Conservation (phyloP, 2,329 filamentous ascomycete genomes). For the Pseudogymnoascus sp. region DNA sequence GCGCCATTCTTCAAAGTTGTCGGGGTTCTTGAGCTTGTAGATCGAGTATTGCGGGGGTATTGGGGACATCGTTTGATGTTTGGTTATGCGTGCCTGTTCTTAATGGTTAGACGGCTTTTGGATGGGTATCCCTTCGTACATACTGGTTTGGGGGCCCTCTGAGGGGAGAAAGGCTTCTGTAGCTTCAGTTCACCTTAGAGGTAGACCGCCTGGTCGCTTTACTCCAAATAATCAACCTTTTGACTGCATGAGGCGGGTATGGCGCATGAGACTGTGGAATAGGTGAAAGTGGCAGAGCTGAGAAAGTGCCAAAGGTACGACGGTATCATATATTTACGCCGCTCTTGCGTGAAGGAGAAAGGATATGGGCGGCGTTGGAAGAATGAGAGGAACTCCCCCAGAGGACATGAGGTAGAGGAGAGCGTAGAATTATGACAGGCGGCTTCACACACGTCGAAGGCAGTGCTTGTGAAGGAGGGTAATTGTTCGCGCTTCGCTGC, state of each 20-base stretch:
- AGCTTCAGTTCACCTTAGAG: not conserved
- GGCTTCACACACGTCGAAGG: not conserved
- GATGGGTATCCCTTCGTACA: not conserved
- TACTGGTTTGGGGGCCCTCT: not conserved
- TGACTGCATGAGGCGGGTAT: not conserved
- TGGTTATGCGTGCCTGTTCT: not conserved
- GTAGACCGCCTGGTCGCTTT: not conserved
- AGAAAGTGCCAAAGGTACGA: not conserved
- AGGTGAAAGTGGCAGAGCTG: not conserved
- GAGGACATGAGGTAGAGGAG: not conserved
- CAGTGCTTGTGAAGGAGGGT: not conserved
- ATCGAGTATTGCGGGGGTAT: not conserved
- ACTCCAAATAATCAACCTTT: not conserved
- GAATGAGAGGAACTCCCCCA: not conserved
- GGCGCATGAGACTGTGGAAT: not conserved
- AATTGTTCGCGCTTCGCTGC: not conserved
- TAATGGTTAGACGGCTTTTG: not conserved
- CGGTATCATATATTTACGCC: not conserved
- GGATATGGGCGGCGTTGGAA: not conserved
- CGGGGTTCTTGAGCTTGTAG: conserved; percentile 5
- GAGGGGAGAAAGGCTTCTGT: not conserved
- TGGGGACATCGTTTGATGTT: not conserved
- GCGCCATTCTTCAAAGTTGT: not conserved
- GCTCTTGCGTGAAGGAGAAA: not conserved
- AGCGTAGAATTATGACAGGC: not conserved